These are phyloP conservation scores for Sclerotinia minor DNA, from an alignment of 2,329 filamentous ascomycete genomes.

Conservation along the genomic window DNA sequence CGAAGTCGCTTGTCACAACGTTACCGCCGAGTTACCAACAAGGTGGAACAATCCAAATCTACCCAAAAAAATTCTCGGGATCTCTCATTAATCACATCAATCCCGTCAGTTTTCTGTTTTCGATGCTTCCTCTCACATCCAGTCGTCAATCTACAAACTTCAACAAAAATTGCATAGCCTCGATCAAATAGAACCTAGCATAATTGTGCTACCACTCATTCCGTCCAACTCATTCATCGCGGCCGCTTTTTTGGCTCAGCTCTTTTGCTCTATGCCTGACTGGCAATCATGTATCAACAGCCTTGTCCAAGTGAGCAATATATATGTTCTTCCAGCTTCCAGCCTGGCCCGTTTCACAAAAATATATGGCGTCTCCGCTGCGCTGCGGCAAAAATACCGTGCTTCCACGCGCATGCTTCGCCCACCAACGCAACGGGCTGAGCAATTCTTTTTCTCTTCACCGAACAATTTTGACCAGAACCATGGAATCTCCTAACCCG, in stretches of 20 bases:
- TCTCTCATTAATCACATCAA: neutral
- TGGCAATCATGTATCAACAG: slow-evolving; percentile 15
- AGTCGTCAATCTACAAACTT: neutral
- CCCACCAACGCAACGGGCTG: slow-evolving; percentile 13
- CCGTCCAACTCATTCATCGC: neutral
- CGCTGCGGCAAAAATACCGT: slow-evolving; percentile 19
- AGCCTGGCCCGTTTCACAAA: slow-evolving; percentile 12
- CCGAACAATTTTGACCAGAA: neutral
- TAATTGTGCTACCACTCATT: neutral
- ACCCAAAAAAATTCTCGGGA: neutral
- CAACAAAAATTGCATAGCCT: slow-evolving; percentile 18
- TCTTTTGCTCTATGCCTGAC: slow-evolving; percentile 5
- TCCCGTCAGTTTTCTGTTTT: neutral
- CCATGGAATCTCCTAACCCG: too few relatives aligned
- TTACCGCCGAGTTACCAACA: slow-evolving; percentile 4
- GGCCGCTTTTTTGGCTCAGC: neutral
- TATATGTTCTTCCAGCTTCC: neutral
- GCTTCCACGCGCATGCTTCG: slow-evolving; percentile 2
- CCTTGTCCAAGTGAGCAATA: slow-evolving; percentile 4
- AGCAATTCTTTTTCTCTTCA: slow-evolving; percentile 12
- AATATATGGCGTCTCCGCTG: slow-evolving; percentile 18
- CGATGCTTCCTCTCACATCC: neutral
- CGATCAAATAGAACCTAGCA: neutral
- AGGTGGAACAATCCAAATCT: neutral
- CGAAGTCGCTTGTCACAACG: slow-evolving; percentile 6